Base-by-base conservation (phyloP, 1,284 basidiomycete genomes). In the Sphagnurus paluster region DNA sequence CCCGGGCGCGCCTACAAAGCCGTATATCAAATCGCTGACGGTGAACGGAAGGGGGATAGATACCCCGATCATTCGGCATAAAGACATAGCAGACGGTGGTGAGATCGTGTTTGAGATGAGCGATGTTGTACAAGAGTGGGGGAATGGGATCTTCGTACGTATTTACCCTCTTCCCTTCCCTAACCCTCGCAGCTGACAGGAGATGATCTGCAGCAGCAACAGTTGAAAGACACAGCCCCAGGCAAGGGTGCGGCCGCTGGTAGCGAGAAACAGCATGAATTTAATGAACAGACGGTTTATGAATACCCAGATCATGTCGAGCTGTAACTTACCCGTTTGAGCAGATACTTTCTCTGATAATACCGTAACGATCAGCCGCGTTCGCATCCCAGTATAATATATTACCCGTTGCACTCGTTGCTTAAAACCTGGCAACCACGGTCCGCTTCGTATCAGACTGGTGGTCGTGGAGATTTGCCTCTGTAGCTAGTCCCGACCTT, bases 41-140 rank as follows among this genome's bases (percentile, higher is more conserved):
- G 61, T 90, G 10, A 75, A 89, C 49, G 82, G 81, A 0, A 56
- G 56, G 4, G 20, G 42, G 7, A 50, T 77, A 13, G 53, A 62
- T 4, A 50, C 50, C 1, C 79, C 83, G 0, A 57, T 84, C 21
- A 74, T 91, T 20, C 61, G 47, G 10, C 86, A 90, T 53, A 67
- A 70, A 9, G 68, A 83, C 39, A 77, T 90, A 20, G 66, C 66
- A 2, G 52, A 67, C 5, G 85, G 87, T 0, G 84, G 77, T 0
- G 62, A 73, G 4, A 62, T 90, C 19, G 68, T 71, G 24, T 90
- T 88, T 56, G 75, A 79, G 54, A 89, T 90, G 87, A 80, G 75
- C 45, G 71, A 70, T 4, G 57, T 52, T 14, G 48, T 68, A 1
- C 59, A 69, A 46, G 51, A 37, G 14, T 71, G 69, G 69, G 69